Evolutionary conservation across 352 stramenopile species (phyloP).

Genomic region (Pythium volutum): DNA sequence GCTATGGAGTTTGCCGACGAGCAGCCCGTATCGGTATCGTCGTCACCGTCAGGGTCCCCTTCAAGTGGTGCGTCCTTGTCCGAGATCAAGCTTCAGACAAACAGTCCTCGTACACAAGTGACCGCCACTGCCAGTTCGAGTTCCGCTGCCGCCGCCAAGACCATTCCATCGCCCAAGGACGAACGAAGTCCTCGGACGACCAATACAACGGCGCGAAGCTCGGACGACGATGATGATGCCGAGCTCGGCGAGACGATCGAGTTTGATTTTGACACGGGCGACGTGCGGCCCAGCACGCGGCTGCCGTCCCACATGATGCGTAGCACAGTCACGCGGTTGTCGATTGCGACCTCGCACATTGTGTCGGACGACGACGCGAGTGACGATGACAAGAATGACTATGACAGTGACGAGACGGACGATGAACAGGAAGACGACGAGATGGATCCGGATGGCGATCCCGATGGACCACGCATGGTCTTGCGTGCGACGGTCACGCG

Average conservation of each 20-base stretch:
- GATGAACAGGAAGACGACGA: slow-evolving; percentile 24
- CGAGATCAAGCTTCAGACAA: background rate
- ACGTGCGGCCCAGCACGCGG: slow-evolving; percentile 19
- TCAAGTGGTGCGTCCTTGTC: background rate
- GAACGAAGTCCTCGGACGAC: slow-evolving; percentile 28
- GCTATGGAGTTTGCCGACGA: background rate
- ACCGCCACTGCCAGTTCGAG: background rate
- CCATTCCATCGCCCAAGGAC: slow-evolving; percentile 6
- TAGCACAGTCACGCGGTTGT: slow-evolving; percentile 5
- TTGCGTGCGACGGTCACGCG: slow-evolving; percentile 17
- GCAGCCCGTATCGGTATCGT: slow-evolving; percentile 1
- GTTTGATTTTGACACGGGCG: slow-evolving; percentile 29
- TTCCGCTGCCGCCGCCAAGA: background rate
- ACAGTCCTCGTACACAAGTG: background rate
- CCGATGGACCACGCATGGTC: slow-evolving; percentile 18
- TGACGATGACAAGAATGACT: background rate
- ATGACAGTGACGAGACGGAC: background rate
- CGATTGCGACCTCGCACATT: background rate
- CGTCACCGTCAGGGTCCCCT: background rate
- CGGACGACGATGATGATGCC: slow-evolving; percentile 13
- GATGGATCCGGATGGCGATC: slow-evolving; percentile 25
- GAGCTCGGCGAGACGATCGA: slow-evolving; percentile 18
- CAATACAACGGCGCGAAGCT: slow-evolving; percentile 21
- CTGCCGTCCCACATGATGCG: slow-evolving; percentile 22
- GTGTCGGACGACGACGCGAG: slow-evolving; percentile 14